Percentiles rank a stretch among this genome's conserved stretches.
Evolutionary conservation across 176 grass and related monocot genomes (phyloP).

Genomic region (Bromus sterilis): DNA sequence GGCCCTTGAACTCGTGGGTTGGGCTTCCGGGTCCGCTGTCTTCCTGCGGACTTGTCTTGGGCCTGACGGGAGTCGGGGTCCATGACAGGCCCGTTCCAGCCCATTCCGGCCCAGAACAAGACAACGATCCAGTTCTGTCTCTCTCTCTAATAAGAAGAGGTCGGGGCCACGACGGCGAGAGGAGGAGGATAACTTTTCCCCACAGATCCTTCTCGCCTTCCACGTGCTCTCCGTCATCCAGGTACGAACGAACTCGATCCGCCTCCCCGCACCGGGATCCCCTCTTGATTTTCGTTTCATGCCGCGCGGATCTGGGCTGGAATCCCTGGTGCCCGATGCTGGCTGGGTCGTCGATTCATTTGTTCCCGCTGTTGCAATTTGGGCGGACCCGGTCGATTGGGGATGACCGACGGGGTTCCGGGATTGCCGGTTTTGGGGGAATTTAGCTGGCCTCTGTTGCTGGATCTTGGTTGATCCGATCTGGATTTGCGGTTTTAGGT

Average conservation of each 20-base stretch:
- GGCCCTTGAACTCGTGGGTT: no score
- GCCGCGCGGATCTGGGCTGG: background rate
- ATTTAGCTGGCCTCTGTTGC: background rate
- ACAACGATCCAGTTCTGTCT: background rate
- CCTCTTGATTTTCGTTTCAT: background rate
- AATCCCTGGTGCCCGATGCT: background rate
- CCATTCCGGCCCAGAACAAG: no score
- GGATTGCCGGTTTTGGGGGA: background rate
- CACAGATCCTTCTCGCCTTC: constrained; percentile 6
- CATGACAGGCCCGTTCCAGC: no score
- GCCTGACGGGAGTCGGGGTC: no score
- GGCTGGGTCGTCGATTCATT: background rate
- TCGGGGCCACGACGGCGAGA: background rate
- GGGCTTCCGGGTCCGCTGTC: no score
- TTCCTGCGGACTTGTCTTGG: no score
- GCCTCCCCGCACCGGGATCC: background rate
- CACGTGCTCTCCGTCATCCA: background rate
- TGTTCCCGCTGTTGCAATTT: background rate
- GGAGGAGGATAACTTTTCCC: background rate
- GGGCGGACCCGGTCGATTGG: background rate
- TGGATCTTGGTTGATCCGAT: constrained; percentile 4
- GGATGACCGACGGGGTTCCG: background rate
- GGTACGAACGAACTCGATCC: constrained; percentile 14
- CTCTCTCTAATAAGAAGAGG: no score
- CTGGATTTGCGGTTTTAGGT: background rate